Base-by-base conservation (phyloP, 768 basidiomycete species). In the Leccinum aurantiacum region DNA sequence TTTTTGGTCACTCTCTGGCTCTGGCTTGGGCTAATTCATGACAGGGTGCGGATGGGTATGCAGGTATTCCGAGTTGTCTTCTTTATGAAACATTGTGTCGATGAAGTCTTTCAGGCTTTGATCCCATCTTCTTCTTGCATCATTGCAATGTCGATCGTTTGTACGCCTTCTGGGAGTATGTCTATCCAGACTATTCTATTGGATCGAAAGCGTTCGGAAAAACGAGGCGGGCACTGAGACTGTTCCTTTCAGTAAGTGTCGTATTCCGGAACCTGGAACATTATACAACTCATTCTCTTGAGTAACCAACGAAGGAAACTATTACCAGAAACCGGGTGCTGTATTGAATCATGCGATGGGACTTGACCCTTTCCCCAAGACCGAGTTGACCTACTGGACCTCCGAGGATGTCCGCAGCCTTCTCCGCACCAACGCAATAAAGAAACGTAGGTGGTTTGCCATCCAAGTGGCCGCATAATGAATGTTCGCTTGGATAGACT, bases 141-240 rank as follows among this genome's bases (percentile, higher is more conserved):
- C 66, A 67, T 13, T 50, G 54, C 33, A 67, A 65, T 22, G 54
- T 67, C 13, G 66, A 67, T 15, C 66, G 66, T 11, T 24, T 67
- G 17, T 65, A 61, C 6, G 63, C 66, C 4, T 62, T 67, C 29
- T 67, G 66, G 66, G 66, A 67, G 54, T 67, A 67, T 29, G 10
- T 68, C 19, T 67, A 67, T 27, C 58, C 66, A 3, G 2, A 62
- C 1, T 65, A 67, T 49, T 67, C 25, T 27, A 27, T 27, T 27
- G 66, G 65, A 59, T 67, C 0, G 59, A 3, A 19, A 24, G 24
- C 0, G 66, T 66, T 22, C 67, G 66, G 66, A 61, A 57, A 50
- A 35, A 53, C 35, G 14, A 17, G 6, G 4, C 58, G 6, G 63
- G 63, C 19, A 31, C 29, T 9, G 25, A 56, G 3, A 53, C 2